Conservation (phyloP, 1,284 basidiomycete species). For the Spongispora temasekensis region DNA sequence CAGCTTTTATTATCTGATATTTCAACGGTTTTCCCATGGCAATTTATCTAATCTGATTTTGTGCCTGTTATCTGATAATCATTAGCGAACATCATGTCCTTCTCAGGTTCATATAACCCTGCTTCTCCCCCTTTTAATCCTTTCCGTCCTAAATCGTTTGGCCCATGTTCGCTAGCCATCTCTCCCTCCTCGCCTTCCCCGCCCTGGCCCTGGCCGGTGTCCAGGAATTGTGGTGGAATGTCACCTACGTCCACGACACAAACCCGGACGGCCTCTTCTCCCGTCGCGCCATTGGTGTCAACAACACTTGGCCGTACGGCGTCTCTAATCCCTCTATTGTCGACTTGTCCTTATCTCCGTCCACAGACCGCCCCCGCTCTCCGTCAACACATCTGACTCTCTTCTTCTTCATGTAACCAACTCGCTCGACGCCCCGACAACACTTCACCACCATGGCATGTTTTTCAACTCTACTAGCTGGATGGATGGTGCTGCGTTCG, state of each 20-base stretch:
- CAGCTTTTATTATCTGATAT: constrained; percentile 35
- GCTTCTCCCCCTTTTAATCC: neutral
- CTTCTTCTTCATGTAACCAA: constrained; percentile 79
- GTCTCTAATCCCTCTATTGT: neutral
- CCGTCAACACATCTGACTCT: constrained; percentile 71
- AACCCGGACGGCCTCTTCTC: constrained; percentile 77
- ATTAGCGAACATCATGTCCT: neutral
- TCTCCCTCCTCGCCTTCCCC: constrained; percentile 31
- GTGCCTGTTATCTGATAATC: constrained; percentile 10
- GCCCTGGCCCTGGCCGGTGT: constrained; percentile 53
- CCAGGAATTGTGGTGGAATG: constrained; percentile 78
- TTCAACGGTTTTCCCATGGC: neutral
- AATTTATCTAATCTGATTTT: constrained; percentile 13
- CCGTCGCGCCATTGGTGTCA: constrained; percentile 83
- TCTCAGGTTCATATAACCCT: neutral
- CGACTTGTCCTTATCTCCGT: neutral
- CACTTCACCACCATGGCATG: constrained; percentile 91
- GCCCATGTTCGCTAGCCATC: constrained; percentile 7
- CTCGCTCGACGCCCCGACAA: constrained; percentile 60
- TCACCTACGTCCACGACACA: constrained; percentile 69
- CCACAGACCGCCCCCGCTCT: constrained; percentile 74
- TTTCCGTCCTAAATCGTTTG: neutral
- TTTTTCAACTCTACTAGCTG: constrained; percentile 85
- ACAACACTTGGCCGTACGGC: constrained; percentile 88
- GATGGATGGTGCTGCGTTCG: constrained; percentile 84